Conservation (phyloP, 805 yeast genomes). For the Cyberlindnera lachancei region DNA sequence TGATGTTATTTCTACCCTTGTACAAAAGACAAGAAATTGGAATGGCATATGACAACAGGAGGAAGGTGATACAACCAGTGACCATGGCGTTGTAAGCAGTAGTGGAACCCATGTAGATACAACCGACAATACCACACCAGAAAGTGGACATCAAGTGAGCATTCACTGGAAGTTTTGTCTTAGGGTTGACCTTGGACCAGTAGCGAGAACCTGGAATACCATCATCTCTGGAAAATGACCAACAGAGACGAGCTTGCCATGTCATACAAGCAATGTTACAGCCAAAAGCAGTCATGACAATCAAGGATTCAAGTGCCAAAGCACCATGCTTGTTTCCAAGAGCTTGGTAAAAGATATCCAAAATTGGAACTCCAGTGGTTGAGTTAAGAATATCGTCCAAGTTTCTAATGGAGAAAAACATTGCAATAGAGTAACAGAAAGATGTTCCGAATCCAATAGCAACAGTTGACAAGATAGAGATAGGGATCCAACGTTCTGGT, state of each 20-base stretch:
- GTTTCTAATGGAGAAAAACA: constrained; percentile 54
- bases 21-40: constrained; percentile 42
- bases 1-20: constrained; percentile 44
- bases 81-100: constrained; percentile 64
- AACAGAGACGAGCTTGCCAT: constrained; percentile 61
- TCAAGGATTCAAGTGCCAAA: constrained; percentile 38
- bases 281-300: constrained; percentile 47
- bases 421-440: constrained; percentile 41
- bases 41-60: constrained; percentile 49
- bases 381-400: constrained; percentile 40
- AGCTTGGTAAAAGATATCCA: constrained; percentile 58
- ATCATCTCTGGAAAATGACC: constrained; percentile 64
- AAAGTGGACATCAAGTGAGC: constrained; percentile 50
- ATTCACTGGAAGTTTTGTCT: constrained; percentile 46
- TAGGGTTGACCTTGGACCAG: constrained; percentile 40
- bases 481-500: constrained; percentile 51
- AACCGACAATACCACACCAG: constrained; percentile 48
- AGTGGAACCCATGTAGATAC: constrained; percentile 57
- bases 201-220: constrained; percentile 49
- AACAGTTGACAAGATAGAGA: constrained; percentile 54
- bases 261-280: constrained; percentile 57
- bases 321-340: constrained; percentile 47
- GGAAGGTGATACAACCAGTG: constrained; percentile 51
- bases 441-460: constrained; percentile 60
- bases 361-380: constrained; percentile 51